phyloP scores from a whole-genome alignment of 192 early-diverging fungal genomes.

The Coemansia sp. region DNA sequence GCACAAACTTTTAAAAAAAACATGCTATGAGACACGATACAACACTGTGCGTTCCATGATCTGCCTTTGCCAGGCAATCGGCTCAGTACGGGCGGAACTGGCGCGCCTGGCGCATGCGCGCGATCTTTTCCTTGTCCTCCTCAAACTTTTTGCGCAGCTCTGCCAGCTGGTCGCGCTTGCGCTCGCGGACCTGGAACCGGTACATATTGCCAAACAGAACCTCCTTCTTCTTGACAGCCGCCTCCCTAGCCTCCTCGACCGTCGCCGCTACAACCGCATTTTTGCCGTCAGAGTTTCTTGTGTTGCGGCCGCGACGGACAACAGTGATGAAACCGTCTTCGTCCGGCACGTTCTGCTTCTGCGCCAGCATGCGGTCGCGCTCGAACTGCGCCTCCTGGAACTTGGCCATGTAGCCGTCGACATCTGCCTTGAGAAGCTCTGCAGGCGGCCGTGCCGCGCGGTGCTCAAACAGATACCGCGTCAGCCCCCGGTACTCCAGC shows the following conservation, averaged over 20 bases:
- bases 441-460: slow-evolving; percentile 41
- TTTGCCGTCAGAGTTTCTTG: slow-evolving; percentile 67
- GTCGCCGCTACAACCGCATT: slow-evolving; percentile 63
- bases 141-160: slow-evolving; percentile 92
- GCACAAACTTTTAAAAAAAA: slow-evolving; percentile 1
- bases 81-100: slow-evolving; percentile 86
- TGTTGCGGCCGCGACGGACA: slow-evolving; percentile 64
- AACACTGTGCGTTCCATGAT: too few species aligned
- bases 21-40: neutral
- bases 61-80: neutral
- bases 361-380: slow-evolving; percentile 62
- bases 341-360: slow-evolving; percentile 77
- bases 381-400: slow-evolving; percentile 78
- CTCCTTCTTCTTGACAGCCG: slow-evolving; percentile 67
- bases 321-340: slow-evolving; percentile 93
- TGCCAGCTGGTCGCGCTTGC: slow-evolving; percentile 81
- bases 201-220: slow-evolving; percentile 85
- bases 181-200: slow-evolving; percentile 92
- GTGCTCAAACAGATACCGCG: slow-evolving; percentile 45
- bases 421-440: slow-evolving; percentile 59
- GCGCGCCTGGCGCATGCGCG: slow-evolving; percentile 70
- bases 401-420: slow-evolving; percentile 73
- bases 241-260: slow-evolving; percentile 59
- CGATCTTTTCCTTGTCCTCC: slow-evolving; percentile 85
- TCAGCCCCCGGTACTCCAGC: slow-evolving; percentile 32